A percentile compares a stretch with the other conserved stretches of the same genome.
phyloP scores from a whole-genome alignment of 495 filamentous ascomycete species.

The Tuber umbilicatum region DNA sequence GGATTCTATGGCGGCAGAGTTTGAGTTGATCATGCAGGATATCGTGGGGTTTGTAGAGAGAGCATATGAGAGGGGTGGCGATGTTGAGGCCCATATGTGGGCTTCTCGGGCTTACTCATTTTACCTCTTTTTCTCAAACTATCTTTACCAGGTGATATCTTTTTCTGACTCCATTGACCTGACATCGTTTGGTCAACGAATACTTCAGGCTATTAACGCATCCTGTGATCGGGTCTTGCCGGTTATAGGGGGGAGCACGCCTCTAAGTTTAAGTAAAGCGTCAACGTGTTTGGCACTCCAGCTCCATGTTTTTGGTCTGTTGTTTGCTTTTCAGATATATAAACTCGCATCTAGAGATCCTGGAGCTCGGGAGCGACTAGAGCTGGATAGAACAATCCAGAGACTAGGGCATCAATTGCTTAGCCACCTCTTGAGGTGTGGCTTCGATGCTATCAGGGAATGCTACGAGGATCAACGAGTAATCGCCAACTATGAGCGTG shows the following conservation, averaged over 20 bases:
- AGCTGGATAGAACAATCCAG: constrained; percentile 41
- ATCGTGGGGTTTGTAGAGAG: constrained; percentile 45
- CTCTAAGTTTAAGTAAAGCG: constrained; percentile 11
- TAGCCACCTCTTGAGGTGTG: constrained; percentile 47
- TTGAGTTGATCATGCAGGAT: constrained; percentile 47
- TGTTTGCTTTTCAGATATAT: constrained; percentile 29
- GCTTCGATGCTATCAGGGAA: constrained; percentile 50
- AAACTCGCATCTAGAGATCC: constrained; percentile 40
- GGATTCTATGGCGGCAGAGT: constrained; percentile 61
- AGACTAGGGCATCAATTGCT: constrained; percentile 44
- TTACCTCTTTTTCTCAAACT: constrained; percentile 35
- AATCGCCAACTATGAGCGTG: constrained; percentile 53
- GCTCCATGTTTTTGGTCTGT: constrained; percentile 25
- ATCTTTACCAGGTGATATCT: constrained; percentile 26
- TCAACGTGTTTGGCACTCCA: constrained; percentile 33
- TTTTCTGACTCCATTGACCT: constrained; percentile 36
- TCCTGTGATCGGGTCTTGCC: constrained; percentile 31
- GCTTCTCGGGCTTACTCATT: constrained; percentile 32
- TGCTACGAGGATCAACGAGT: constrained; percentile 59
- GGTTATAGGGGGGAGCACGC: constrained; percentile 12
- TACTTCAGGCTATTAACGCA: constrained; percentile 36
- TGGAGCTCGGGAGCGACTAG: constrained; percentile 43
- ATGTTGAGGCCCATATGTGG: constrained; percentile 15
- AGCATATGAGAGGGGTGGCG: constrained; percentile 16
- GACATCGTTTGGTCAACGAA: constrained; percentile 38